A percentile compares a stretch with the other conserved stretches of the same genome.
Conservation (phyloP, 345 rosid genomes). For the Dimocarpus longan region DNA sequence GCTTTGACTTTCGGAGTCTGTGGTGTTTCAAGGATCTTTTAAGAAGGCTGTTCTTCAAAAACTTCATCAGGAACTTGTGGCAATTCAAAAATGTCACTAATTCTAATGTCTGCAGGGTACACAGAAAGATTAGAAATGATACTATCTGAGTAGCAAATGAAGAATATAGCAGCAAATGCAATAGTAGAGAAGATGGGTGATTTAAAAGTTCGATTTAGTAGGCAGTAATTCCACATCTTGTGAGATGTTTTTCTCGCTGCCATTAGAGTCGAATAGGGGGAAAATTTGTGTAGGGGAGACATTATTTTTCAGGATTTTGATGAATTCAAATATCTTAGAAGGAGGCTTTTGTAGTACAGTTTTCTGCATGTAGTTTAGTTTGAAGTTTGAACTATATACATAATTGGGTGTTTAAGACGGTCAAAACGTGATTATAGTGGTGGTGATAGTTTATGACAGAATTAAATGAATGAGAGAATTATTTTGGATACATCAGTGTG, state of each 20-base stretch:
- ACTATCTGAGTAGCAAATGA: slow-evolving; percentile 32
- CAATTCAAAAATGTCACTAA: background rate
- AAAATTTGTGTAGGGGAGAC: slow-evolving; percentile 1
- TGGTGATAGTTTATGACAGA: background rate
- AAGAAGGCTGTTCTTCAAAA: background rate
- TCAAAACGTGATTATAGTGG: background rate
- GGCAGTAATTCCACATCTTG: slow-evolving; percentile 2
- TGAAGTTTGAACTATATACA: background rate
- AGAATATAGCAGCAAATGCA: slow-evolving; percentile 28
- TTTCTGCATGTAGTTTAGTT: background rate
- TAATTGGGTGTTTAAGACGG: background rate
- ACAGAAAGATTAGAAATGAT: slow-evolving; percentile 8
- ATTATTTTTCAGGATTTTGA: slow-evolving; percentile 6
- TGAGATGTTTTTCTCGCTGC: slow-evolving; percentile 19
- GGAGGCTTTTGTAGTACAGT: background rate
- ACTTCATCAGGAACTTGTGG: background rate
- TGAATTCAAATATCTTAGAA: background rate
- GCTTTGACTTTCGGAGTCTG: background rate
- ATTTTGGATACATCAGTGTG: background rate
- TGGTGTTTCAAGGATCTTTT: background rate
- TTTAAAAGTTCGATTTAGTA: slow-evolving; percentile 19
- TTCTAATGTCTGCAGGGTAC: slow-evolving; percentile 2
- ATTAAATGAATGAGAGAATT: background rate
- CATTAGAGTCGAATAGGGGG: slow-evolving; percentile 17
- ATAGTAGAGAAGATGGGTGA: slow-evolving; percentile 22